Evolutionary conservation across 1,139 yeast genomes (phyloP).

Genomic region (Groenewaldozyma sp.): DNA sequence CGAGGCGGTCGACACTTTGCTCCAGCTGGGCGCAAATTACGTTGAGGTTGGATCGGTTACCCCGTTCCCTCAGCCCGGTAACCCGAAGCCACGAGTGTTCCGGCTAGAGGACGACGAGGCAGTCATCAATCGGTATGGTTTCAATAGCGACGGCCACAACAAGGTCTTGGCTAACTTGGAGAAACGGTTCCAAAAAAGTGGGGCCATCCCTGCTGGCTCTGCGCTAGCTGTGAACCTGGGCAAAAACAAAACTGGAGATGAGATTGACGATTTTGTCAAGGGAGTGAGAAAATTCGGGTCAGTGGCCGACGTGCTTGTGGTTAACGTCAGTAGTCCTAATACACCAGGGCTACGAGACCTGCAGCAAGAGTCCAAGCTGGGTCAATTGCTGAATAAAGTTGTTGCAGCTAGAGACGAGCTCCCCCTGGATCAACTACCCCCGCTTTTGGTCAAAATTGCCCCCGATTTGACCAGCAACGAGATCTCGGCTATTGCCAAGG

Average conservation of each 20-base stretch:
- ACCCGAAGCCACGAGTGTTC: constrained; percentile 83
- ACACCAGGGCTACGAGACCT: constrained; percentile 90
- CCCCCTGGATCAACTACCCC: constrained; percentile 31
- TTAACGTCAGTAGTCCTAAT: constrained; percentile 93
- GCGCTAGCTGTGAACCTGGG: constrained; percentile 81
- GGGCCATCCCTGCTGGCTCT: constrained; percentile 42
- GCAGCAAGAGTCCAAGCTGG: constrained; percentile 67
- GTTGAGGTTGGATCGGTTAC: constrained; percentile 93
- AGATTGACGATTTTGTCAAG: constrained; percentile 69
- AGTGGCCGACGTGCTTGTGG: constrained; percentile 78
- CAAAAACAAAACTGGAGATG: constrained; percentile 87
- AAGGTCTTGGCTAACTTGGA: constrained; percentile 58
- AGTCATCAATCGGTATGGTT: constrained; percentile 89
- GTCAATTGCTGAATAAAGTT: constrained; percentile 50
- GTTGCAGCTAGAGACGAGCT: constrained; percentile 30
- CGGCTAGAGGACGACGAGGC: constrained; percentile 80
- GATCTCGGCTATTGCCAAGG: constrained; percentile 70
- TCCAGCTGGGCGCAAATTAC: constrained; percentile 73
- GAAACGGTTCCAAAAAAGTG: constrained; percentile 39
- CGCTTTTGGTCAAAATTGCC: constrained; percentile 82
- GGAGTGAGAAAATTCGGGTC: constrained; percentile 80
- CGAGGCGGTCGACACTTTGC: constrained; percentile 80
- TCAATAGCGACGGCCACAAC: constrained; percentile 84
- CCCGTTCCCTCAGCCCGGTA: constrained; percentile 89
- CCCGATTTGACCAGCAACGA: constrained; percentile 85